Conservation (phyloP, 805 yeast genomes). For the Torulaspora franciscae region DNA sequence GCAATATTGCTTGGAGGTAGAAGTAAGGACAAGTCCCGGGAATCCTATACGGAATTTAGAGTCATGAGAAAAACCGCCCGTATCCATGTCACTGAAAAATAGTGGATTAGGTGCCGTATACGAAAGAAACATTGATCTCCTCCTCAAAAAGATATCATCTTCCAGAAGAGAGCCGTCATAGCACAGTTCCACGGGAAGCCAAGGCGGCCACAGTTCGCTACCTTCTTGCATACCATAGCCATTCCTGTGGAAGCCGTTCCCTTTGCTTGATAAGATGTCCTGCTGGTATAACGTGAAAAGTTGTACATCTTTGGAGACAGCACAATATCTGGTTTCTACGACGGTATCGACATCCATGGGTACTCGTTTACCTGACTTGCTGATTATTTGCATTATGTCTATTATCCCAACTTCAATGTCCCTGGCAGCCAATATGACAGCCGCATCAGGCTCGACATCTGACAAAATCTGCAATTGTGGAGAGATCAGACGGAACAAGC, state of each 20-base stretch:
- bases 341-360: slow-evolving; percentile 35
- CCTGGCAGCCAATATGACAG: slow-evolving; percentile 50
- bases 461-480: slow-evolving; percentile 59
- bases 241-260: slow-evolving; percentile 28
- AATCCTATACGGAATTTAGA: slow-evolving; percentile 35
- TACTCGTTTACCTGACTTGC: slow-evolving; percentile 27
- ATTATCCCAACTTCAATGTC: slow-evolving; percentile 56
- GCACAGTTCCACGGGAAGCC: slow-evolving; percentile 59
- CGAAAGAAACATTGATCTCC: slow-evolving; percentile 49
- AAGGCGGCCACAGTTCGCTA: slow-evolving; percentile 55
- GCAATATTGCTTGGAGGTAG: slow-evolving; percentile 54
- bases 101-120: slow-evolving; percentile 50
- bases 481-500: slow-evolving; percentile 49
- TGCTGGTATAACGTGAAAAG: slow-evolving; percentile 46
- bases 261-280: slow-evolving; percentile 32
- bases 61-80: slow-evolving; percentile 24
- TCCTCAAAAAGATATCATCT: slow-evolving; percentile 45
- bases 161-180: slow-evolving; percentile 43
- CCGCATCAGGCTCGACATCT: slow-evolving; percentile 43
- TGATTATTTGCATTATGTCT: slow-evolving; percentile 39
- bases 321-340: slow-evolving; percentile 54
- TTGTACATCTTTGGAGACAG: slow-evolving; percentile 52
- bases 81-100: slow-evolving; percentile 37
- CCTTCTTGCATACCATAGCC: slow-evolving; percentile 30
- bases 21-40: slow-evolving; percentile 48